Percentiles rank a stretch among this genome's conserved stretches.
These are phyloP conservation scores for Taphrina wiesneri DNA, from an alignment of 1,139 yeast species.

Conservation along the genomic window DNA sequence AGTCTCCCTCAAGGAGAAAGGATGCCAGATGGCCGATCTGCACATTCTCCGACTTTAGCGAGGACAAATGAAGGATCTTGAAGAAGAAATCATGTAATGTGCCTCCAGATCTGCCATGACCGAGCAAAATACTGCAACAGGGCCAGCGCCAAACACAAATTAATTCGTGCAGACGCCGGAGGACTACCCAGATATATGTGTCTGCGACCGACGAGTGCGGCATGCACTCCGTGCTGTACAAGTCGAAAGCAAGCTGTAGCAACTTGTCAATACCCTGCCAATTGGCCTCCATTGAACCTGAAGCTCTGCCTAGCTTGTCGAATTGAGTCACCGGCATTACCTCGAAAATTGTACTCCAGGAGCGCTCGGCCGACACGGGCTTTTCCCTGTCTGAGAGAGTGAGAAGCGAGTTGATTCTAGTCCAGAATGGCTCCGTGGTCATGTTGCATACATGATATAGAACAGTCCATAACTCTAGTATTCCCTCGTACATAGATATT, in stretches of 20 bases:
- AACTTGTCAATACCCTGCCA: constrained; percentile 13
- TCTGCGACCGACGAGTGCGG: neutral
- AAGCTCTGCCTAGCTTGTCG: neutral
- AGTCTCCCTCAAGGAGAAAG: neutral
- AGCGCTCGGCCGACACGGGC: neutral
- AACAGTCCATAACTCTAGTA: constrained; percentile 12
- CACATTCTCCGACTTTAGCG: neutral
- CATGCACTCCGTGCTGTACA: neutral
- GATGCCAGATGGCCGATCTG: neutral
- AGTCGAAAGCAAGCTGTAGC: neutral
- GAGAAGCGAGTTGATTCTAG: neutral
- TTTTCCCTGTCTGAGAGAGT: neutral
- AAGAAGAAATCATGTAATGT: constrained; percentile 18
- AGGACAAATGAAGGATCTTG: constrained; percentile 1
- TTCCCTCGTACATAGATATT: neutral
- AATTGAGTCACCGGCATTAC: constrained; percentile 6
- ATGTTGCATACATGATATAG: constrained; percentile 1
- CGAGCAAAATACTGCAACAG: constrained; percentile 1
- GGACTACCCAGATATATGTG: neutral
- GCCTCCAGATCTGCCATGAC: constrained; percentile 23
- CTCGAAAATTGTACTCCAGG: constrained; percentile 10
- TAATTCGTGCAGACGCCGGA: constrained; percentile 15
- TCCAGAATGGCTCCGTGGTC: neutral
- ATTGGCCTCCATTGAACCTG: neutral
- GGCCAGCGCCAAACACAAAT: constrained; percentile 13